Evolutionary conservation across 73 alveolate species (phyloP).

Genomic region (Tetrahymena borealis): DNA sequence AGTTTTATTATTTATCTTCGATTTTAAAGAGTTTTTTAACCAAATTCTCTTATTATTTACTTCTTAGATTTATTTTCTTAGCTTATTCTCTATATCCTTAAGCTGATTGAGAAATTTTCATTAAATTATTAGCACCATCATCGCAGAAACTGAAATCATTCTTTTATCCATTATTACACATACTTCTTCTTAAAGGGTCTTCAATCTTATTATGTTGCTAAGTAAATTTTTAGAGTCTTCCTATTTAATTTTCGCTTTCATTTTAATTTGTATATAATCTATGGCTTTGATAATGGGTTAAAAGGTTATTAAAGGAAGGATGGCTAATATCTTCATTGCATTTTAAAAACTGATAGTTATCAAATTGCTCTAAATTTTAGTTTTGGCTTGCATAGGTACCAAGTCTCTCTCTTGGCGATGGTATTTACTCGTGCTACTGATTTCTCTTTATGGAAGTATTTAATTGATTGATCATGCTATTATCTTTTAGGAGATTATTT

Average conservation of each 20-base stretch:
- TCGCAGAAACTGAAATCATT: neutral
- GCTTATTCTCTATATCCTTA: neutral
- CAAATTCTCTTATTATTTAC: neutral
- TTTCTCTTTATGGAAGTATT: neutral
- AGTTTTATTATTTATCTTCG: neutral
- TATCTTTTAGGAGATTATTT: neutral
- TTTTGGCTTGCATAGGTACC: neutral
- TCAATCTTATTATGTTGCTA: neutral
- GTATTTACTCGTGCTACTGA: neutral
- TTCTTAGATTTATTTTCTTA: neutral
- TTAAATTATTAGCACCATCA: neutral
- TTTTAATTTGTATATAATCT: neutral
- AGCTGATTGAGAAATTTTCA: neutral
- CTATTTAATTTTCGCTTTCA: neutral
- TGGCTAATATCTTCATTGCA: neutral
- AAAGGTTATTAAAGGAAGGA: neutral
- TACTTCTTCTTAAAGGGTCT: neutral
- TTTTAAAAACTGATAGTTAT: neutral
- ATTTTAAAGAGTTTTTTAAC: neutral
- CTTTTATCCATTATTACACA: neutral
- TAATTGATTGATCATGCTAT: neutral
- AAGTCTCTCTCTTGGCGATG: neutral
- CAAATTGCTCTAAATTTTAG: neutral
- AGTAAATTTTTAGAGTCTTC: neutral
- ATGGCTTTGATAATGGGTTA: neutral